These are phyloP conservation scores for Rhodotorula taiwanensis DNA, from an alignment of 768 basidiomycete genomes.

Conservation along the genomic window DNA sequence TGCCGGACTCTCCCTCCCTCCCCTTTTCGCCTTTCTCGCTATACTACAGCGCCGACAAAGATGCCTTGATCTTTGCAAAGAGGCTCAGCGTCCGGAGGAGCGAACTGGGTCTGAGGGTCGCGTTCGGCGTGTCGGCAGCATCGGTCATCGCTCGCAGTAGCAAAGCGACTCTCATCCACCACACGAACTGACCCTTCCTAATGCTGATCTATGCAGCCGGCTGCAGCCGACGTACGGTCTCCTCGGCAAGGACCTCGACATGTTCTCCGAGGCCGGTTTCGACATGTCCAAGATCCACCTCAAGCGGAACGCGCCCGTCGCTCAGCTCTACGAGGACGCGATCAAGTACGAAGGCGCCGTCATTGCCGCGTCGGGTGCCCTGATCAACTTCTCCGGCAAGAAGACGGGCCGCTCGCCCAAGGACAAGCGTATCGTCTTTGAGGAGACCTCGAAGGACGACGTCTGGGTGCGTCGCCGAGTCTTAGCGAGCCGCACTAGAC, in stretches of 20 bases:
- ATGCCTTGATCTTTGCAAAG: too few species aligned
- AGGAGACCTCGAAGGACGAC: constrained; percentile 90
- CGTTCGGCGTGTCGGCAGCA: too few species aligned
- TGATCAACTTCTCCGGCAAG: constrained; percentile 99
- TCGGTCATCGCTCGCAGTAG: too few species aligned
- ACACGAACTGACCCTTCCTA: neutral
- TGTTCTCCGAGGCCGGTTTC: constrained; percentile 98
- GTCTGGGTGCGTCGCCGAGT: constrained; percentile 58
- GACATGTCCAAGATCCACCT: constrained; percentile 96
- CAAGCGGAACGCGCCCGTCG: constrained; percentile 77
- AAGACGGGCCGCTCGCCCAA: constrained; percentile 97
- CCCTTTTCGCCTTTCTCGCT: too few species aligned
- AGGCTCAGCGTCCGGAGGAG: too few species aligned
- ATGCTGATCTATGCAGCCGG: neutral
- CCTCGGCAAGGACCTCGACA: constrained; percentile 64
- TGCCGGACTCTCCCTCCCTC: too few species aligned
- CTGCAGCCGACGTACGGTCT: constrained; percentile 31
- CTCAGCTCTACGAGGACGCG: constrained; percentile 66
- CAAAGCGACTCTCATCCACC: too few species aligned
- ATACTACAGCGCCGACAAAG: too few species aligned
- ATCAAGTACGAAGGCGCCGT: constrained; percentile 97
- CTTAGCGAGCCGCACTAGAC: neutral
- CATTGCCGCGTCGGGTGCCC: constrained; percentile 86
- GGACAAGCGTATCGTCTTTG: constrained; percentile 98
- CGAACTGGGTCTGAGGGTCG: too few species aligned